Base-by-base conservation (phyloP, 345 rosid species). In the Populus alba region DNA sequence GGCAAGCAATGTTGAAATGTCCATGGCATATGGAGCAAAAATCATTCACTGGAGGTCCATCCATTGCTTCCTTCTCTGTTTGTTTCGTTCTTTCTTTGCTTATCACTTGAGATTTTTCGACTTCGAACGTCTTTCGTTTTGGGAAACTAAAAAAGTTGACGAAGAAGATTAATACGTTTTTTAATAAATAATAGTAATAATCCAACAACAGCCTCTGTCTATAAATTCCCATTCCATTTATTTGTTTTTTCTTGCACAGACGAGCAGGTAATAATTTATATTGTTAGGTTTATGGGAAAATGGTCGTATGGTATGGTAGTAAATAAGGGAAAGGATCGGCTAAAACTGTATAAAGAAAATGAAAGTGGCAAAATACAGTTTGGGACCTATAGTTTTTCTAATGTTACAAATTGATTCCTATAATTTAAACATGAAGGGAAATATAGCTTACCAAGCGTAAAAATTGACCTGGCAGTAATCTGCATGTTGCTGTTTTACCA, bases 21-120 rank as follows among this genome's bases (percentile, higher is more conserved):
- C 88, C 92, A 83, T 88, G 97, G 84, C 97, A 95, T 7, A 95
- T 82, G 17, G 98, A 89, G 81, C 99, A 95, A 11, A 81, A 73
- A 77, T 94, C 98, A 79, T 88, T 87, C 71, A 77, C 84, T 68
- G 94, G 93, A 51, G 97, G 97, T 25, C 76, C 88, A 74, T 88
- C 93, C 96, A 94, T 92, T 83, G 25, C 66, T 63, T 71, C 37
- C 47, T 31, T 22, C 74, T 41, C 53, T 23, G 47, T 43, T 43
- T 43, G 47, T 11, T 43, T 43, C 47, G 47, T 43, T 43, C 73
- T 69, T 2, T 68, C 43, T 49, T 51, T 47, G 53, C 53, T 47
- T 47, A 47, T 15, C 53, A 16, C 18, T 15, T 4, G 1, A 13
- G 53, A 47, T 4, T 47, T 15, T 16, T 12, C 17, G 17, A 47